phyloP scores from a whole-genome alignment of 2,329 filamentous ascomycete genomes.

The Fusarium sp. region DNA sequence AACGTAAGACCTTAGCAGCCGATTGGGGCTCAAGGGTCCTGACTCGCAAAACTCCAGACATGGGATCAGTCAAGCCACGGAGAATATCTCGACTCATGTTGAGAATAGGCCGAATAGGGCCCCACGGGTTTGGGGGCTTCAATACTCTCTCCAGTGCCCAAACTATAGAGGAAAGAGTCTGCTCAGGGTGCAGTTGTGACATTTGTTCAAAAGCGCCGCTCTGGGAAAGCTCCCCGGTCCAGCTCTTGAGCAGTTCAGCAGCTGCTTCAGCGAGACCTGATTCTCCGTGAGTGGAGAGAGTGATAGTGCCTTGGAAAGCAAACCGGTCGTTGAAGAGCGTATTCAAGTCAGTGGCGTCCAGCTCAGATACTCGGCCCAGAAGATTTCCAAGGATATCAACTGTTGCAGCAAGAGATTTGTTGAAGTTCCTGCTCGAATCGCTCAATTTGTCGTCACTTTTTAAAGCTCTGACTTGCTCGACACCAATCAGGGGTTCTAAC shows the following conservation, averaged over 20 bases:
- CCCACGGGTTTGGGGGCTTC: constrained; percentile 62
- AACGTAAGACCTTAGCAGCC: constrained; percentile 74
- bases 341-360: constrained; percentile 76
- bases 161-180: constrained; percentile 60
- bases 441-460: constrained; percentile 59
- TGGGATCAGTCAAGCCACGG: constrained; percentile 67
- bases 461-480: constrained; percentile 78
- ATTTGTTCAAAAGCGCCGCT: constrained; percentile 56
- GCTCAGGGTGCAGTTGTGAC: constrained; percentile 57
- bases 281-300: constrained; percentile 84
- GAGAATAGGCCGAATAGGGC: constrained; percentile 68
- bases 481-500: constrained; percentile 75
- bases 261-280: constrained; percentile 83
- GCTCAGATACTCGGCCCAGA: constrained; percentile 83
- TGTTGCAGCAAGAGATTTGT: constrained; percentile 72
- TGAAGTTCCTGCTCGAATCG: constrained; percentile 74
- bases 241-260: constrained; percentile 84
- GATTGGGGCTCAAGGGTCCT: constrained; percentile 71
- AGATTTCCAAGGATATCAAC: constrained; percentile 76
- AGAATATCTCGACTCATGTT: constrained; percentile 70
- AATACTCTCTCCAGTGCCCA: constrained; percentile 55
- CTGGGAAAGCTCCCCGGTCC: constrained; percentile 75
- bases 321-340: constrained; percentile 76
- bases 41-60: constrained; percentile 68
- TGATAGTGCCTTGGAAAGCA: constrained; percentile 80